A percentile compares a stretch with the other conserved stretches of the same genome.
Conservation (phyloP, 768 basidiomycete genomes). For the Tylopilus felleus region DNA sequence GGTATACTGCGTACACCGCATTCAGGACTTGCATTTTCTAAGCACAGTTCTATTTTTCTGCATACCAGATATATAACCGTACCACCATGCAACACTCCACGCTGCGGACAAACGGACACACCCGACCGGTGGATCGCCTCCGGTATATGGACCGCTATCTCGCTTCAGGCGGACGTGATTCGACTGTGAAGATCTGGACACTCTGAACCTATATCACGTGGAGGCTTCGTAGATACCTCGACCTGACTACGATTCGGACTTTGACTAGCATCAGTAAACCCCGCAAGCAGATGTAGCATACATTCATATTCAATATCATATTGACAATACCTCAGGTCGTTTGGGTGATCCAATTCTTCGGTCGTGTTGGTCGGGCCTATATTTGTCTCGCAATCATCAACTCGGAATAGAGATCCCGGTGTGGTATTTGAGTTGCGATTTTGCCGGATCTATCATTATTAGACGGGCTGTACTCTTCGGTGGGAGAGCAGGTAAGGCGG, state of each 20-base stretch:
- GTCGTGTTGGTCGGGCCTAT: not conserved
- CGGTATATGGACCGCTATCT: conserved; percentile 97
- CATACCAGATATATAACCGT: conserved; percentile 82
- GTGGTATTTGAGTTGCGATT: too few species aligned
- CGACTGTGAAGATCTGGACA: conserved; percentile 89
- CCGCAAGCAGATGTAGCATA: conserved; percentile 29
- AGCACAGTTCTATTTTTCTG: not conserved
- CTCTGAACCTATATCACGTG: conserved; percentile 44
- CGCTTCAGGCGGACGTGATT: conserved; percentile 85
- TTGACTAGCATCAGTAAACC: conserved; percentile 20
- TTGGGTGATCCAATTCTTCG: not conserved
- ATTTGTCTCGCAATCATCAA: not conserved
- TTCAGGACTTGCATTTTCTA: not conserved
- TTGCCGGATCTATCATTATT: too few species aligned
- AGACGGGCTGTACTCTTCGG: not conserved
- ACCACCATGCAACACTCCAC: conserved; percentile 87
- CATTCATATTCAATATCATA: conserved; percentile 9
- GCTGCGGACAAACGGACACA: conserved; percentile 90
- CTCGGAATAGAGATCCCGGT: not conserved
- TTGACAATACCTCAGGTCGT: not conserved
- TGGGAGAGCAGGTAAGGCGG: not conserved
- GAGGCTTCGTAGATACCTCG: conserved; percentile 13
- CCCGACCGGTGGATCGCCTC: conserved; percentile 78
- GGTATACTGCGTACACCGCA: conserved; percentile 40
- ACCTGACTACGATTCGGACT: conserved; percentile 11